Base-by-base conservation (phyloP, 2,329 filamentous ascomycete genomes). In the Exophiala phaeomuriformis region DNA sequence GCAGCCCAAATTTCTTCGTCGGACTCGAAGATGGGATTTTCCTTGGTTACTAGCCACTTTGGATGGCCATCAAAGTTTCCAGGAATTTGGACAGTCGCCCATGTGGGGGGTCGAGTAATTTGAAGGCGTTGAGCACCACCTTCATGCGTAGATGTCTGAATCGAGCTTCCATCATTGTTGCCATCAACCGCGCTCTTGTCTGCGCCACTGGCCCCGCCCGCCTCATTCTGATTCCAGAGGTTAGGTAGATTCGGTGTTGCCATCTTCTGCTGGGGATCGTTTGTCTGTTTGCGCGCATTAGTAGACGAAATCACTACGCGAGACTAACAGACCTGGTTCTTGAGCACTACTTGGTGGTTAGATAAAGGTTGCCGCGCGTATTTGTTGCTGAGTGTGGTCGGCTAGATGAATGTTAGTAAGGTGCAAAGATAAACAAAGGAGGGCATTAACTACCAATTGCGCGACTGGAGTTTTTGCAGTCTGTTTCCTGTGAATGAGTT, bases 21-120 rank as follows among this genome's bases (percentile, higher is more conserved):
- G 10, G 53, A 53, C 30, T 51, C 31, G 10, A 45, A 62, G 27
- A 62, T 35, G 12, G 59, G 59, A 36, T 60, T 59, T 19, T 57
- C 47, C 47, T 55, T 51, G 12, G 41, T 51, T 8, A 60, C 40
- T 35, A 55, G 19, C 55, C 52, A 57, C 41, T 53, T 55, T 12
- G 39, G 39, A 32, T 45, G 42, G 12, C 31, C 28, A n/a, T 45
- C 27, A 45, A 45, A 45, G 28, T 45, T 10, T 7, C 42, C 12
- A 32, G 42, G 42, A 45, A 45, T 27, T 31, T 31, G 28, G 28
- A 45, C 8, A 4, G 28, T 4, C 19, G 28, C 8, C 27, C 31
- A 1, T 3, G 12, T 29, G 19, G 45, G 4, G 5, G 8, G 40
- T 4, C 5, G 31, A 27, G 12, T 46, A 3, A 6, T n/a, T 10